These are phyloP conservation scores for Kregervanrija fluxuum DNA, from an alignment of 805 yeast species.

Conservation along the genomic window DNA sequence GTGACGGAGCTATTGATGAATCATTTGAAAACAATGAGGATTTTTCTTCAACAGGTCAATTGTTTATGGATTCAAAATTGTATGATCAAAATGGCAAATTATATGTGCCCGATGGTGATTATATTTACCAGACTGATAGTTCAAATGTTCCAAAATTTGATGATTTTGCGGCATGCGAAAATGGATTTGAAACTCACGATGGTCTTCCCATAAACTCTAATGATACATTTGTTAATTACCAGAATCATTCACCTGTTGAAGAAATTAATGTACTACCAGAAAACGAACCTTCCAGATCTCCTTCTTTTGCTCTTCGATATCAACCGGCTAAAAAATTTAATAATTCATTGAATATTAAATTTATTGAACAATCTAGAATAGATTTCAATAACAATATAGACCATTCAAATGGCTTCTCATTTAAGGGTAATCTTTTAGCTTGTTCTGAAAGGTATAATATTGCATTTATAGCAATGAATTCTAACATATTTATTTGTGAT, in stretches of 20 bases:
- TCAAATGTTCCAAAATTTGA: no score
- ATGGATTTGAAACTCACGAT: no score
- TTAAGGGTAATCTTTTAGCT: conserved; percentile 12
- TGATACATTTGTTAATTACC: conserved; percentile 28
- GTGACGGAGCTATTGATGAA: no score
- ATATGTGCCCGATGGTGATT: no score
- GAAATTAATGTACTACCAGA: conserved; percentile 12
- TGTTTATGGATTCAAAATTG: no score
- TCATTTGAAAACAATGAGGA: no score
- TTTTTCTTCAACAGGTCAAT: no score
- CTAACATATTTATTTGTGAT: conserved; percentile 3
- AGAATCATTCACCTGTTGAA: conserved; percentile 17
- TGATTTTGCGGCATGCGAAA: no score
- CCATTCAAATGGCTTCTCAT: conserved; percentile 15
- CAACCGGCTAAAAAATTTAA: conserved; percentile 33
- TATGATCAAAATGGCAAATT: no score
- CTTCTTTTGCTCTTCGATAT: conserved; percentile 18
- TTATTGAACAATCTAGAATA: conserved; percentile 16
- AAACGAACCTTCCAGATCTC: conserved; percentile 12
- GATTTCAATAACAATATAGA: conserved; percentile 32
- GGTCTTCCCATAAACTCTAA: conserved; percentile 25
- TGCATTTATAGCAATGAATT: conserved; percentile 4
- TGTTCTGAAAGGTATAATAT: conserved; percentile 10
- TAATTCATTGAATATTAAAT: conserved; percentile 23
- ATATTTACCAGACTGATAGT: no score